These are phyloP conservation scores for Colletotrichum sp. DNA, from an alignment of 2,329 filamentous ascomycete species.

Conservation along the genomic window DNA sequence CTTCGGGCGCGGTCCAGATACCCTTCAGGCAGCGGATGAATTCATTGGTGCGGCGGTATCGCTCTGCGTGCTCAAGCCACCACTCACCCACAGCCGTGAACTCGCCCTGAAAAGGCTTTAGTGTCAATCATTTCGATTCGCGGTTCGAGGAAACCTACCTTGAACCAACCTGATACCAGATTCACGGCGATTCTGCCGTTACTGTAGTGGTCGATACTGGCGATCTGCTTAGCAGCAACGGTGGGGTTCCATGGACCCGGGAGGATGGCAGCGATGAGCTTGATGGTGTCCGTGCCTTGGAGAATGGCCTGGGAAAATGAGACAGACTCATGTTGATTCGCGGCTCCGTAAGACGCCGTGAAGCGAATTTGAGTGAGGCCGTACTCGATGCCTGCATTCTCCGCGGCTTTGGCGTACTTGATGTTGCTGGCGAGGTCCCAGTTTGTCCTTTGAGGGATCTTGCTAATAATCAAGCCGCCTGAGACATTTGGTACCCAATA, in stretches of 20 bases:
- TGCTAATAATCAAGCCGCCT: constrained; percentile 56
- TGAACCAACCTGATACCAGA: constrained; percentile 60
- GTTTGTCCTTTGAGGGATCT: constrained; percentile 52
- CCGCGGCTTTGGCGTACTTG: constrained; percentile 53
- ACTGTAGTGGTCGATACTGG: constrained; percentile 56
- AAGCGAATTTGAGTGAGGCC: constrained; percentile 58
- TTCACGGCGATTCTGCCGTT: constrained; percentile 58
- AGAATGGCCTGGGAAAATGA: constrained; percentile 56
- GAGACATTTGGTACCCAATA: constrained; percentile 62
- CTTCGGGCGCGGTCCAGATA: constrained; percentile 49
- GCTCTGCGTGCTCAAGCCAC: constrained; percentile 59
- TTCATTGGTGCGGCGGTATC: constrained; percentile 53
- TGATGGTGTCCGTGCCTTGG: constrained; percentile 50
- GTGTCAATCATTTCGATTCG: not conserved
- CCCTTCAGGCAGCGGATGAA: constrained; percentile 56
- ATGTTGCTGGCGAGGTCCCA: constrained; percentile 56
- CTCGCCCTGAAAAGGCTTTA: constrained; percentile 35
- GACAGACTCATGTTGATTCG: constrained; percentile 57
- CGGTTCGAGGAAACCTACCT: constrained; percentile 22
- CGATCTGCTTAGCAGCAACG: constrained; percentile 57
- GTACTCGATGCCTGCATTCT: constrained; percentile 54
- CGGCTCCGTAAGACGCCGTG: constrained; percentile 53
- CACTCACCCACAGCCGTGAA: constrained; percentile 57
- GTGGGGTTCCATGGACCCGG: constrained; percentile 57
- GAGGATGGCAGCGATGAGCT: constrained; percentile 56